Percentiles rank a stretch among this genome's conserved stretches.
phyloP scores from a whole-genome alignment of 2,329 filamentous ascomycete genomes.

The Sclerotinia spermophila region DNA sequence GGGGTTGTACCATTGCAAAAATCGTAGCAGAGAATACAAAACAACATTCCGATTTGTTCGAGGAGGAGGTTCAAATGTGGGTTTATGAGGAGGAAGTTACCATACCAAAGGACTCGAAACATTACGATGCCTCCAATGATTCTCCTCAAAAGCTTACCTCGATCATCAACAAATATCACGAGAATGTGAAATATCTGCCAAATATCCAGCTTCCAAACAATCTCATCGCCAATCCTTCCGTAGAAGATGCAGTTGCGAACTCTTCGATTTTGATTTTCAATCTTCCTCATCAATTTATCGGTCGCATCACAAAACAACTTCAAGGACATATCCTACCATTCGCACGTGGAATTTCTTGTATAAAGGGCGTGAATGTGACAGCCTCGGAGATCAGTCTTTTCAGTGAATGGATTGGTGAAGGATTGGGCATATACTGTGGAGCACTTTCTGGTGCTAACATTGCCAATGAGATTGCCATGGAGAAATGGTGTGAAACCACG shows the following conservation, averaged over 20 bases:
- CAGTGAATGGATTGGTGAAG: conserved; percentile 89
- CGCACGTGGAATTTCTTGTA: conserved; percentile 91
- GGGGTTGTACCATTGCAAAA: conserved; percentile 96
- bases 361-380: conserved; percentile 94
- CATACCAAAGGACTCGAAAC: conserved; percentile 65
- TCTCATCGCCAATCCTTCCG: conserved; percentile 76
- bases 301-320: conserved; percentile 77
- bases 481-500: conserved; percentile 97
- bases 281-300: conserved; percentile 93
- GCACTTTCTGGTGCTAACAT: conserved; percentile 96
- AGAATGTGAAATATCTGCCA: conserved; percentile 98
- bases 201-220: conserved; percentile 79
- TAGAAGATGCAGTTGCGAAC: conserved; percentile 74
- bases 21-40: conserved; percentile 91
- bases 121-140: conserved; percentile 61
- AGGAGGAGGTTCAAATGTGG: conserved; percentile 95
- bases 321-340: conserved; percentile 87
- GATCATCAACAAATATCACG: conserved; percentile 87
- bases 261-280: conserved; percentile 94
- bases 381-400: conserved; percentile 84
- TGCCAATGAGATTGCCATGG: conserved; percentile 86
- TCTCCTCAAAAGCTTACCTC: conserved; percentile 81
- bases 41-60: conserved; percentile 74
- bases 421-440: conserved; percentile 92
- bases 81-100: conserved; percentile 91